phyloP scores from a whole-genome alignment of 768 basidiomycete genomes.

The Leucocoprinus leucothites region DNA sequence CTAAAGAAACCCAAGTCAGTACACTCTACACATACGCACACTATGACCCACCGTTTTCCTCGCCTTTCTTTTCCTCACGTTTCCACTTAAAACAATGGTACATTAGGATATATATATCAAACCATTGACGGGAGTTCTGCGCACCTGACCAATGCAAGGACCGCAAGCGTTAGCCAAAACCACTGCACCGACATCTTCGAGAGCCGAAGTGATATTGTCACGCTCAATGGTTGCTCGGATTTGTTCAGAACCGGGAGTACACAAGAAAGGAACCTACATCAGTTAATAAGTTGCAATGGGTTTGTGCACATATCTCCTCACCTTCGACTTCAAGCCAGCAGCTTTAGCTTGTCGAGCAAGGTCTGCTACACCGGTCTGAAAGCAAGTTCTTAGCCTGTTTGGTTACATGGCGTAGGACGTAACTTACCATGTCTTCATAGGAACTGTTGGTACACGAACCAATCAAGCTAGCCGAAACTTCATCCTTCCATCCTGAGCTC shows the following conservation, averaged over 20 bases:
- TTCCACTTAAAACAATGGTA: conserved; percentile 66
- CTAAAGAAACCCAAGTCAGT: conserved; percentile 33
- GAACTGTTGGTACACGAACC: conserved; percentile 99
- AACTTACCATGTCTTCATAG: conserved; percentile 85
- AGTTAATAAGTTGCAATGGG: not conserved
- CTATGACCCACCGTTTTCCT: conserved; percentile 78
- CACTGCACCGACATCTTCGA: conserved; percentile 88
- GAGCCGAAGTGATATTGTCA: conserved; percentile 76
- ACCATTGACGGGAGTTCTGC: conserved; percentile 13
- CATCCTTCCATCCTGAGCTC: conserved; percentile 91
- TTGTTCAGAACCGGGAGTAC: conserved; percentile 91
- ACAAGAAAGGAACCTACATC: conserved; percentile 73
- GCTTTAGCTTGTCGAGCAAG: conserved; percentile 86
- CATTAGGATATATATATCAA: conserved; percentile 6
- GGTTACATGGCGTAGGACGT: not conserved
- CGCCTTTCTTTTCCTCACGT: conserved; percentile 78
- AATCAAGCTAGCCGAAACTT: conserved; percentile 87
- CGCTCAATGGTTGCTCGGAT: conserved; percentile 98
- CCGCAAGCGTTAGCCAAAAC: conserved; percentile 98
- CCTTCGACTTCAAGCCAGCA: conserved; percentile 78
- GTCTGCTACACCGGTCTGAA: conserved; percentile 85
- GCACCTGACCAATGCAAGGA: conserved; percentile 94
- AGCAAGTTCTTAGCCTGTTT: conserved; percentile 7
- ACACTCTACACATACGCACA: not conserved
- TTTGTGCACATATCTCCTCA: conserved; percentile 20